phyloP scores from a whole-genome alignment of 257 asterid genomes.

The Catharanthus roseus region DNA sequence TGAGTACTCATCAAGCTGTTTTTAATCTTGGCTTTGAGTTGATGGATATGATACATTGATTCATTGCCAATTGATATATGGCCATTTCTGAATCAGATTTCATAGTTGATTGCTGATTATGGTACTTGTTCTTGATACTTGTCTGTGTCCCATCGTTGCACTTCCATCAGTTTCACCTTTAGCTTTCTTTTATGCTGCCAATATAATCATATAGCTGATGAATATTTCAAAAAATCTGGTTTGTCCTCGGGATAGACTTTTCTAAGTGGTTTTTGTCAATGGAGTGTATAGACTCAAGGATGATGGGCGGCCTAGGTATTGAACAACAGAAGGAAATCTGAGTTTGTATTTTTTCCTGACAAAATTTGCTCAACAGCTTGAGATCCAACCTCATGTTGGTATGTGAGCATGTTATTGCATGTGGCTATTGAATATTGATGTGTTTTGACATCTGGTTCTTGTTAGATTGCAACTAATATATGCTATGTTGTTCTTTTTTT shows the following conservation, averaged over 20 bases:
- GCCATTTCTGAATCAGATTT: neutral
- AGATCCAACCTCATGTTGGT: neutral
- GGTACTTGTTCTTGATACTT: neutral
- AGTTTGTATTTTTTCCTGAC: neutral
- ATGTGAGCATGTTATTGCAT: neutral
- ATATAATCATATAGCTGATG: neutral
- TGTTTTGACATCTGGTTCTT: too few relatives aligned
- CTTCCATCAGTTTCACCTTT: too few relatives aligned
- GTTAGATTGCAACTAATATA: too few relatives aligned
- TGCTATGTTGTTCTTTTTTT: too few relatives aligned
- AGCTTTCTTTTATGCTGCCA: neutral
- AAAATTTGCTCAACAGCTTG: neutral
- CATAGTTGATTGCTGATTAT: neutral
- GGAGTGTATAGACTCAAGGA: neutral
- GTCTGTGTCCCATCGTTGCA: neutral
- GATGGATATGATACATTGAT: neutral
- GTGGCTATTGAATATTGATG: too few relatives aligned
- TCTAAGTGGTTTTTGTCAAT: neutral
- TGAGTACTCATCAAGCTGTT: too few relatives aligned
- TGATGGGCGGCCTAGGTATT: too few relatives aligned
- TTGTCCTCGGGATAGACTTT: neutral
- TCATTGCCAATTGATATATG: neutral
- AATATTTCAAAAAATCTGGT: neutral
- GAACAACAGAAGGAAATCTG: neutral
- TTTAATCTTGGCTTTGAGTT: neutral